Conservation (phyloP, 2,329 filamentous ascomycete species). For the Rhexocercosporidium sp. region DNA sequence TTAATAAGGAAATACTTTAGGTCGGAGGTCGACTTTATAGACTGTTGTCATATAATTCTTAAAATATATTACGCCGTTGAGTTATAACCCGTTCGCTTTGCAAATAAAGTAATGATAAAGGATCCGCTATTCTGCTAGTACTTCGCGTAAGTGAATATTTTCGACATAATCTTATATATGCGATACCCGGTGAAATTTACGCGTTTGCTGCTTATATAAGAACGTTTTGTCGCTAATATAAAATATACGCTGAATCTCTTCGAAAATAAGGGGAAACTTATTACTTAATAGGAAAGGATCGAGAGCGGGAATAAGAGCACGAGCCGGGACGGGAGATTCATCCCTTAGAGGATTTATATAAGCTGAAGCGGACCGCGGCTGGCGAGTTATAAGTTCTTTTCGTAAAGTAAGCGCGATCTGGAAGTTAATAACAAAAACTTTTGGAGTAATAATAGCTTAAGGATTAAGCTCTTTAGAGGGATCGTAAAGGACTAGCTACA, state of each 20-base stretch:
- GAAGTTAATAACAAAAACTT: conserved; percentile 31
- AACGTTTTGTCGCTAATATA: conserved; percentile 25
- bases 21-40: conserved; percentile 26
- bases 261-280: conserved; percentile 26
- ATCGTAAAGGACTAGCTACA: conserved; percentile 32
- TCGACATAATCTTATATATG: conserved; percentile 29
- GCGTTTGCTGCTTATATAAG: conserved; percentile 24
- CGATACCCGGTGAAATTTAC: conserved; percentile 24
- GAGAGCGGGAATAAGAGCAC: conserved; percentile 1
- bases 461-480: conserved; percentile 29
- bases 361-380: conserved; percentile 11
- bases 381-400: conserved; percentile 28
- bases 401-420: conserved; percentile 28
- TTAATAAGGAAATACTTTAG: conserved; percentile 16
- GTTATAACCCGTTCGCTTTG: conserved; percentile 14
- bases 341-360: conserved; percentile 19
- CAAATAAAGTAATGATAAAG: conserved; percentile 22
- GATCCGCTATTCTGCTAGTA: conserved; percentile 12
- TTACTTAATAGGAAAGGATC: conserved; percentile 16
- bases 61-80: conserved; percentile 30
- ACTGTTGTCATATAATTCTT: conserved; percentile 31
- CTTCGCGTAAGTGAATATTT: conserved; percentile 24
- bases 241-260: conserved; percentile 30
- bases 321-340: conserved; percentile 18
- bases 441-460: conserved; percentile 25